Evolutionary conservation across 2,329 filamentous ascomycete species (phyloP), one percentile per base, ranked within the genome.

Genomic region (Epicoccum nigrum): DNA sequence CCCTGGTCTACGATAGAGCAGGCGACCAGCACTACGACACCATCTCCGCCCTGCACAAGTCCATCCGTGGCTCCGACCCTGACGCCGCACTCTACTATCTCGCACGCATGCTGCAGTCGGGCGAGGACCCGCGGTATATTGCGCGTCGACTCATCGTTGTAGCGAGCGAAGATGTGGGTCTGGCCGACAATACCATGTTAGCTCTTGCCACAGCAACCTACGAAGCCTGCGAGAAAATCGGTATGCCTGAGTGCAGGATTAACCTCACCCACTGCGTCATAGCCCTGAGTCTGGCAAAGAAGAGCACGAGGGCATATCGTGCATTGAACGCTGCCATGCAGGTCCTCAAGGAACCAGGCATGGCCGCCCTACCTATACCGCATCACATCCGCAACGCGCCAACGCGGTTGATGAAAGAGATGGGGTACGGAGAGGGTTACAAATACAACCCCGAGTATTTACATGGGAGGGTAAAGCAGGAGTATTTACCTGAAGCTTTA

Each of bases 1-100:
- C 93, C 0, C 80, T 97, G 1, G 92, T 97, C 12, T 97, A 97
- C 74, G 94, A 99, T 73, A 86, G 94, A 46, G 90, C 89, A 0
- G 93, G 94, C 44, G 94, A 99, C 74, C 91, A 96, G 71, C 94
- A 97, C 76, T 99, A 97, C 77, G 93, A 99, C 70, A 94, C 90
- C 45, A 97, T 99, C 66, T 96, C 90, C 1, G 94, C 94, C 23
- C 94, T 97, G 64, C 94, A 97, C 81, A 99, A 99, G 68, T 92
- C 92, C 2, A 87, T 97, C 8, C 88, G 94, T 37, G 94, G 94
- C 32, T 88, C 86, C 47, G 87, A 97, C 66, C 74, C 93, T 0
- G 89, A 97, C 71, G 94, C 93, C 0, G 83, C 93, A 0, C 81
- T 99, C 1, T 99, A 97, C 77, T 99, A 97, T 72, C 84, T 99